Conservation (phyloP, 108 stramenopile species). For the Fragilaria crotonensis region DNA sequence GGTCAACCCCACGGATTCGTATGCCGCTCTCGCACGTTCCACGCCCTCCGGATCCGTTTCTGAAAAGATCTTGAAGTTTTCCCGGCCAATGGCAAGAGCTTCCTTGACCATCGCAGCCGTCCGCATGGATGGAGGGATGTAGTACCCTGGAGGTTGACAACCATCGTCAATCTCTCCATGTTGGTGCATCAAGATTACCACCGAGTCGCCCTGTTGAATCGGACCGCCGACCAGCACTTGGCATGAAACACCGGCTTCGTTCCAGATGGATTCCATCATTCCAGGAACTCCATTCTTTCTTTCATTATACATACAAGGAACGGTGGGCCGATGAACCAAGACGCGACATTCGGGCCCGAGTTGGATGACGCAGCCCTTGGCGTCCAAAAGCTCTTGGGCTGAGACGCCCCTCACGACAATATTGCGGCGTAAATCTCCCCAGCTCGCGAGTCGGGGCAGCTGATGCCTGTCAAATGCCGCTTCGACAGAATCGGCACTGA, state of each 20-base stretch:
- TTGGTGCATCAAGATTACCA: not conserved
- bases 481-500: constrained; percentile 10
- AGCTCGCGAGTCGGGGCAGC: not conserved
- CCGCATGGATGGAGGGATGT: constrained; percentile 13
- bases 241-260: constrained; percentile 15
- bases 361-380: constrained; percentile 9
- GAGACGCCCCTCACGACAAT: constrained; percentile 16
- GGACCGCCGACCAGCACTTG: constrained; percentile 15
- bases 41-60: constrained; percentile 11
- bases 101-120: constrained; percentile 17
- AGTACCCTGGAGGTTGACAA: constrained; percentile 3
- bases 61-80: not conserved
- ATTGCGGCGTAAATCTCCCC: constrained; percentile 19
- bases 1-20: constrained; percentile 13
- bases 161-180: constrained; percentile 10
- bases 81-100: too few species aligned
- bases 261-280: constrained; percentile 21
- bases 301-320: constrained; percentile 27
- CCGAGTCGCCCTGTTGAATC: constrained; percentile 10
- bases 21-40: constrained; percentile 5
- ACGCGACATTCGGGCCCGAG: constrained; percentile 2
- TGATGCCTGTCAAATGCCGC: constrained; percentile 1
- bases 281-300: constrained; percentile 11
- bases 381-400: constrained; percentile 7
- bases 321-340: constrained; percentile 19